These are phyloP conservation scores for Ustilago tritici DNA, from an alignment of 1,284 basidiomycete genomes.

Conservation along the genomic window DNA sequence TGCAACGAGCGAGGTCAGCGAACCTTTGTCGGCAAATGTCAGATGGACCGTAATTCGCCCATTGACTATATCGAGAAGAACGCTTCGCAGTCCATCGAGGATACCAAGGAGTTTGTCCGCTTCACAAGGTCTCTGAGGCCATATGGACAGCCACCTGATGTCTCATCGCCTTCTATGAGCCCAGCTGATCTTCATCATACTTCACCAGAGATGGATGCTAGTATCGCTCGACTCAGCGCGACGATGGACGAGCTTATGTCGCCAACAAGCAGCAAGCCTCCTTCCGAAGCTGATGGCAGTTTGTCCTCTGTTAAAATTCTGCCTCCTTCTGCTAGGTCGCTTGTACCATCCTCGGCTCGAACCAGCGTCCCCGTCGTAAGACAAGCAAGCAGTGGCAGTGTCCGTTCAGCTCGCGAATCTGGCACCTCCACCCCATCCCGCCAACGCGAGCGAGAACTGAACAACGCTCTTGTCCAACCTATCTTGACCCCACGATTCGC, in stretches of 20 bases:
- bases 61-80: slow-evolving; percentile 78
- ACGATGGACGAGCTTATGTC: slow-evolving; percentile 63
- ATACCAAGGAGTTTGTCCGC: slow-evolving; percentile 63
- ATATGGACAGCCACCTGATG: slow-evolving; percentile 48
- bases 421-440: slow-evolving; percentile 47
- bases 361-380: slow-evolving; percentile 23
- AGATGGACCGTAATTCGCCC: slow-evolving; percentile 86
- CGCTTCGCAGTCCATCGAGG: slow-evolving; percentile 57
- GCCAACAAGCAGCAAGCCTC: slow-evolving; percentile 37
- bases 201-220: slow-evolving; percentile 60
- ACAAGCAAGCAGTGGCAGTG: slow-evolving; percentile 42
- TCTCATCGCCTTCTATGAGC: slow-evolving; percentile 49
- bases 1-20: slow-evolving; percentile 82
- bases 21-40: slow-evolving; percentile 90
- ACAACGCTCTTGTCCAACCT: slow-evolving; percentile 78
- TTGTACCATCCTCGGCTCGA: slow-evolving; percentile 6
- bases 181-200: slow-evolving; percentile 36
- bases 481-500: slow-evolving; percentile 95
- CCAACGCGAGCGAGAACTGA: slow-evolving; percentile 45
- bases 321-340: slow-evolving; percentile 22
- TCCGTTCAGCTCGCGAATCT: slow-evolving; percentile 41
- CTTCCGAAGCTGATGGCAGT: slow-evolving; percentile 43
- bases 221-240: slow-evolving; percentile 56
- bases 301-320: slow-evolving; percentile 30
- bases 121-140: slow-evolving; percentile 49